Evolutionary conservation across 768 basidiomycete genomes (phyloP), one percentile per base, ranked within the genome.

Genomic region (Pholiota microspora): DNA sequence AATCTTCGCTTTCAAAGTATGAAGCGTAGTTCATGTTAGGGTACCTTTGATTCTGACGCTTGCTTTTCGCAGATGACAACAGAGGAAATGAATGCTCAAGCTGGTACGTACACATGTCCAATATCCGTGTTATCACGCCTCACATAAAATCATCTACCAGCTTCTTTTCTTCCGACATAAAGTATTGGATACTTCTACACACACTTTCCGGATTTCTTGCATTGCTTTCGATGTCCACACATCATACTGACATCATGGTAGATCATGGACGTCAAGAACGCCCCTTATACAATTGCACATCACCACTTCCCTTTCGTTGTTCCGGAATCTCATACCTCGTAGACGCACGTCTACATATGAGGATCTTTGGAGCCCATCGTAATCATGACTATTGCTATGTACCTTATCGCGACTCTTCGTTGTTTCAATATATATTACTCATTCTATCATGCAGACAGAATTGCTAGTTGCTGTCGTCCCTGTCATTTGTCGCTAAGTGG

Each of bases 1-100:
- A 13, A 84, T 96, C 34, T 81, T 76, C 54, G 83, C 84, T 3
- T 98, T 96, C 82, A 91, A 92, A 76, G 87, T 86, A 62, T 53
- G 71, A 51, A 28, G 24, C n/a, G 15, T 28, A 7, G 8, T 27
- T 55, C 44, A 18, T 13, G 29, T 23, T 36, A 3, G 7, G 21
- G 25, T 49, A 27, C 18, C 15, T 44, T 27, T 34, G 29, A 31
- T 24, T n/a, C 29, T 44, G 21, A 46, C 54, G 42, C 42, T 52
- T 46, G 31, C 55, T 56, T 29, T 32, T 40, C 36, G 24, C 49
- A 83, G 81, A 73, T 77, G 49, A 78, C 83, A 10, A 66, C 71
- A 23, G 78, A 76, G 35, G 72, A 88, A 66, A 88, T 90, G 86
- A 70, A 78, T 59, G 77, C 76, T 7, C 83, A 93, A 77, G 91